phyloP scores from a whole-genome alignment of 495 filamentous ascomycete species.

The Xylaria nigripes region DNA sequence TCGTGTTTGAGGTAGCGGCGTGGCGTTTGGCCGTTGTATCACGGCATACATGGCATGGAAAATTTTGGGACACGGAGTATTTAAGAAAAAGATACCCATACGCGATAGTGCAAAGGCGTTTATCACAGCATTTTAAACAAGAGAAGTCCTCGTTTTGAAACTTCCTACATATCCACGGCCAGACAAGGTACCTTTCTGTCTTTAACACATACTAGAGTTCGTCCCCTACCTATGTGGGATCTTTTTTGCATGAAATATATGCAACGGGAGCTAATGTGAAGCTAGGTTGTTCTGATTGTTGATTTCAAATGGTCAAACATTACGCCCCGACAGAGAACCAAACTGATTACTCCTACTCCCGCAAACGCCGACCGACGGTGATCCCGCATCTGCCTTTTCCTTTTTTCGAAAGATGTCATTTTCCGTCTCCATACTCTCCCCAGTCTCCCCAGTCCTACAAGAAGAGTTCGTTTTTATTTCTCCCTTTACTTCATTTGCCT shows the following conservation, averaged over 20 bases:
- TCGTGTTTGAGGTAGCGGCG: neutral
- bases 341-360: neutral
- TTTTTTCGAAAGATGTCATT: slow-evolving; percentile 1
- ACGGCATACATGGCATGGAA: neutral
- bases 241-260: neutral
- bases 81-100: slow-evolving; percentile 18
- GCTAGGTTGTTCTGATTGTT: neutral
- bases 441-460: slow-evolving; percentile 10
- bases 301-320: neutral
- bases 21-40: neutral
- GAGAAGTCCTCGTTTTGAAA: neutral
- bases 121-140: neutral
- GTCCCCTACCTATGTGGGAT: neutral
- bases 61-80: slow-evolving; percentile 2
- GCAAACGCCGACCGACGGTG: slow-evolving; percentile 4
- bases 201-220: neutral
- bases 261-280: slow-evolving; percentile 2
- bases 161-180: neutral
- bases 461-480: slow-evolving; percentile 2
- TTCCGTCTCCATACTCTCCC: slow-evolving; percentile 4
- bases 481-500: neutral
- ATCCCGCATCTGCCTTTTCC: neutral
- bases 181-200: neutral
- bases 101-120: slow-evolving; percentile 2
- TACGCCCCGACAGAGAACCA: neutral